Conservation (phyloP, 1,139 yeast genomes). For the Saccharomycopsis crataegensis region DNA sequence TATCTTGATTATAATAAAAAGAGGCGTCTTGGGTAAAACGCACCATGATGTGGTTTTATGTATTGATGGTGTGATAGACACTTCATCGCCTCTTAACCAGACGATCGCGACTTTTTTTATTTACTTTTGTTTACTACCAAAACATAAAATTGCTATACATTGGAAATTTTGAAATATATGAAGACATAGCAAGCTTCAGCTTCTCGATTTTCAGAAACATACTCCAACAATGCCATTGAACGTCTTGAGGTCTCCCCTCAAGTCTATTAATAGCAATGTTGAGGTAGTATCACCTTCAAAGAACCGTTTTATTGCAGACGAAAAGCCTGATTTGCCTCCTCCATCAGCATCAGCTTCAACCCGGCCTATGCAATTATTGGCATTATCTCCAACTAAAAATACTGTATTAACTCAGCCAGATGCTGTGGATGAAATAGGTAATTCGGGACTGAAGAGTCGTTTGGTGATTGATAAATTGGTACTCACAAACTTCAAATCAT, state of each 20-base stretch:
- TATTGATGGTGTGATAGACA: too few species aligned
- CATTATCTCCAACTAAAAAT: slow-evolving; percentile 8
- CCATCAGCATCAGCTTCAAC: slow-evolving; percentile 3
- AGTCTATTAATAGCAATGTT: slow-evolving; percentile 12
- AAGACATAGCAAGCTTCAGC: too few species aligned
- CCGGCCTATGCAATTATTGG: not conserved
- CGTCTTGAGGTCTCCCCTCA: slow-evolving; percentile 15
- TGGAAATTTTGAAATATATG: too few species aligned
- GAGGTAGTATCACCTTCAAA: slow-evolving; percentile 18
- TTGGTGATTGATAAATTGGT: slow-evolving; percentile 69
- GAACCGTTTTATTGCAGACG: slow-evolving; percentile 19
- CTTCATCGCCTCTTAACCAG: too few species aligned
- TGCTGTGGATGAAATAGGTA: slow-evolving; percentile 25
- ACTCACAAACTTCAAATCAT: slow-evolving; percentile 84
- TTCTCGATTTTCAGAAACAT: too few species aligned
- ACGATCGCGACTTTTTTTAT: too few species aligned
- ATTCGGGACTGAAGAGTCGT: slow-evolving; percentile 37
- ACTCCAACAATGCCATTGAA: slow-evolving; percentile 8
- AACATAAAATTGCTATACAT: too few species aligned
- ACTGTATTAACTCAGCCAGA: not conserved
- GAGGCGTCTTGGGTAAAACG: too few species aligned
- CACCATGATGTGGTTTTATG: too few species aligned
- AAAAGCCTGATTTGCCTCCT: slow-evolving; percentile 16
- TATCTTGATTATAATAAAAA: too few species aligned
- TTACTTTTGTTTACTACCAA: too few species aligned